A percentile compares a stretch with the other conserved stretches of the same genome.
These are phyloP conservation scores for Aspergillus brunneoviolaceus DNA, from an alignment of 2,329 filamentous ascomycete genomes.

Conservation along the genomic window DNA sequence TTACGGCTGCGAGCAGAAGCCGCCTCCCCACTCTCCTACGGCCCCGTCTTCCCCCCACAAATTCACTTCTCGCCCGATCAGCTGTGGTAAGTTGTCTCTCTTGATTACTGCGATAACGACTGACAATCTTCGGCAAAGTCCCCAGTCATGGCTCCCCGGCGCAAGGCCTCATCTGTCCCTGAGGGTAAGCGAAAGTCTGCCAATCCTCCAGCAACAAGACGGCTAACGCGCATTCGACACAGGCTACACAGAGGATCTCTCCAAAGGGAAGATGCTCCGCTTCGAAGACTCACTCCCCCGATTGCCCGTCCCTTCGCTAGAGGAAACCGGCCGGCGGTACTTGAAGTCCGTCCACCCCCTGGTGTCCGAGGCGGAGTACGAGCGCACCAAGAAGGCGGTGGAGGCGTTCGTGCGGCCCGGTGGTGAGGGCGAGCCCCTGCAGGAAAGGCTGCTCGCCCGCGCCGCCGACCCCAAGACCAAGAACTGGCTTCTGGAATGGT, in stretches of 20 bases:
- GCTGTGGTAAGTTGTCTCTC: slow-evolving; percentile 25
- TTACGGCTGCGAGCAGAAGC: slow-evolving; percentile 45
- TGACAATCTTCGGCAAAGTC: slow-evolving; percentile 26
- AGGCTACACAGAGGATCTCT: slow-evolving; percentile 65
- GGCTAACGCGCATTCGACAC: slow-evolving; percentile 8
- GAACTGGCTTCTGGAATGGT: slow-evolving; percentile 98
- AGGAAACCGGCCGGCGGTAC: slow-evolving; percentile 64
- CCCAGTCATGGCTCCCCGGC: slow-evolving; percentile 41
- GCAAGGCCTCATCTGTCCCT: slow-evolving; percentile 47
- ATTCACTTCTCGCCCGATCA: slow-evolving; percentile 35
- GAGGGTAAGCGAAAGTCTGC: slow-evolving; percentile 42
- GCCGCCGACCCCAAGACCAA: slow-evolving; percentile 76
- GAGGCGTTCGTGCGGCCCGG: slow-evolving; percentile 86
- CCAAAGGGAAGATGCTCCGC: slow-evolving; percentile 64
- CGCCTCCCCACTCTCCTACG: slow-evolving; percentile 43
- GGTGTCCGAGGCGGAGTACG: slow-evolving; percentile 58
- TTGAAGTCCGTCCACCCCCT: slow-evolving; percentile 66
- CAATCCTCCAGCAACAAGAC: neutral
- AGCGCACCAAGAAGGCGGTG: slow-evolving; percentile 72
- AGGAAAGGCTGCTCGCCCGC: slow-evolving; percentile 79
- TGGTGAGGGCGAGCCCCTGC: slow-evolving; percentile 76
- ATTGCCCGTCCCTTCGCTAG: slow-evolving; percentile 62
- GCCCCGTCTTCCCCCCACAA: slow-evolving; percentile 36
- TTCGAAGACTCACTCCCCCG: slow-evolving; percentile 65
- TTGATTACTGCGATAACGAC: neutral